phyloP scores from a whole-genome alignment of 2,329 filamentous ascomycete species.

The Ilyonectria destructans region DNA sequence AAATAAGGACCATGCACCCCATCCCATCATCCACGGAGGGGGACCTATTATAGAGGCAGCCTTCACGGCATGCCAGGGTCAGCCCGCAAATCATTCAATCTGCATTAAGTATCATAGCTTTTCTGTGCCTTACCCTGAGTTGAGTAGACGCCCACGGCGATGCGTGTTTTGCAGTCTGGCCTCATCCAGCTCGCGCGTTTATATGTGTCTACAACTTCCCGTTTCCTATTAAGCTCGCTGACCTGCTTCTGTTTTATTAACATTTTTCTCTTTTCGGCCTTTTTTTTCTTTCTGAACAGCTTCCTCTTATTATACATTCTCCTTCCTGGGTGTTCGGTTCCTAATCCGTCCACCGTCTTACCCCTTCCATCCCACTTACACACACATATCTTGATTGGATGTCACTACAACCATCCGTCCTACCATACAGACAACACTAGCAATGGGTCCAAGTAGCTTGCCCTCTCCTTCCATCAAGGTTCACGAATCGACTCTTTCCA shows the following conservation, averaged over 20 bases:
- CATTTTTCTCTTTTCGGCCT: slow-evolving; percentile 8
- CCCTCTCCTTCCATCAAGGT: slow-evolving; percentile 70
- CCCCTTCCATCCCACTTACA: slow-evolving; percentile 20
- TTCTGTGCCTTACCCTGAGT: no score
- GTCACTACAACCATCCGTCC: slow-evolving; percentile 29
- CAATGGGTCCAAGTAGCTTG: slow-evolving; percentile 66
- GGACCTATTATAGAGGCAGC: slow-evolving; percentile 24
- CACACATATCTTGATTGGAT: slow-evolving; percentile 23
- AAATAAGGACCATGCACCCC: no score
- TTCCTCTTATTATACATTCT: slow-evolving; percentile 42
- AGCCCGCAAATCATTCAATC: no score
- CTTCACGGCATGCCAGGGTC: slow-evolving; percentile 23
- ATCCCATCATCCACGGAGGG: no score
- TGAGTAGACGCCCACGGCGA: no score
- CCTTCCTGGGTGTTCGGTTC: slow-evolving; percentile 41
- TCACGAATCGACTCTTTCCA: slow-evolving; percentile 55
- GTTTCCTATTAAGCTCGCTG: slow-evolving; percentile 41
- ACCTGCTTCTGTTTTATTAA: slow-evolving; percentile 30
- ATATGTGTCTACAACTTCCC: no score
- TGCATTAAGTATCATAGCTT: no score
- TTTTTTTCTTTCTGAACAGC: no score
- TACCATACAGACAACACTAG: slow-evolving; percentile 35
- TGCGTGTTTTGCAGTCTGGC: no score
- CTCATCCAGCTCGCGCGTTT: no score
- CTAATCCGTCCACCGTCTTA: not conserved